phyloP scores from a whole-genome alignment of 805 yeast species.

The Komagataella pseudopastoris region DNA sequence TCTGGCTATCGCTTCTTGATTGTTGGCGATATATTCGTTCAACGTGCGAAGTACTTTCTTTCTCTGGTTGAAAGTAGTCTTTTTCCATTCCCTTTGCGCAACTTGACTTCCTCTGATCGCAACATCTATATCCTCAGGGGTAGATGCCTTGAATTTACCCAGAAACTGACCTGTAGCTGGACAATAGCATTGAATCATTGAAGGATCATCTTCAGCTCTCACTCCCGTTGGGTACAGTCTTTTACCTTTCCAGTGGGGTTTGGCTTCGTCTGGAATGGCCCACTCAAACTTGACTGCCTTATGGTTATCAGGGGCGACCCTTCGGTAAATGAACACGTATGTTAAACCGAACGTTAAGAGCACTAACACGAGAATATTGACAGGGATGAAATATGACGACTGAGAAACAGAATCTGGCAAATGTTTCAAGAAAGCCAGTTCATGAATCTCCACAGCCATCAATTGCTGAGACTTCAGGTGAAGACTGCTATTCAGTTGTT shows the following conservation, averaged over 20 bases:
- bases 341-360: not conserved
- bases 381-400: not conserved
- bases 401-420: not conserved
- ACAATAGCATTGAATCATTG: conserved; percentile 70
- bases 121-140: conserved; percentile 58
- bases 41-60: conserved; percentile 61
- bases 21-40: conserved; percentile 53
- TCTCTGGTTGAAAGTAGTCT: conserved; percentile 50
- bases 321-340: not conserved
- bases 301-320: conserved; percentile 3
- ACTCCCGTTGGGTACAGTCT: conserved; percentile 54
- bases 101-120: conserved; percentile 36
- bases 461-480: not conserved
- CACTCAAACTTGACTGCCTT: conserved; percentile 33
- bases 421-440: not conserved
- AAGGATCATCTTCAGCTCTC: conserved; percentile 46
- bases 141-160: conserved; percentile 55
- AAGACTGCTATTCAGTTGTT: not conserved
- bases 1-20: conserved; percentile 80
- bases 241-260: conserved; percentile 87
- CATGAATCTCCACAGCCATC: not conserved
- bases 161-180: conserved; percentile 92
- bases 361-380: not conserved
- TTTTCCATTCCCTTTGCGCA: conserved; percentile 41
- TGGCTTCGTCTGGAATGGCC: conserved; percentile 61